Evolutionary conservation across 208 protist species (phyloP).

Genomic region (Porcisia hertigi): DNA sequence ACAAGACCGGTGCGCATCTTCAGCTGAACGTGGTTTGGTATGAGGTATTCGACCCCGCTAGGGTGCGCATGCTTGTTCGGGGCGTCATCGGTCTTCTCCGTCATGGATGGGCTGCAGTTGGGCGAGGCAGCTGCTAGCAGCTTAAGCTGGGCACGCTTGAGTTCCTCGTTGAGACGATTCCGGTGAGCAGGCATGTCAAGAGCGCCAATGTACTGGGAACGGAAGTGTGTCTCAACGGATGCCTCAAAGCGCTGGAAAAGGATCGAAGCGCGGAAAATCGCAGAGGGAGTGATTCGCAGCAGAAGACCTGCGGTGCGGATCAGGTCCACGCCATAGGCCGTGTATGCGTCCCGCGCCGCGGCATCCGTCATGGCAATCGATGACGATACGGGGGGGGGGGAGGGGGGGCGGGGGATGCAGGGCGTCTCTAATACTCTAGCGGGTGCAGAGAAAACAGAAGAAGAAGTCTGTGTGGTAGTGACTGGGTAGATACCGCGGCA

Average conservation of each 20-base stretch:
- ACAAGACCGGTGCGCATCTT: conserved; percentile 51
- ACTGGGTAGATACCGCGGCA: not conserved
- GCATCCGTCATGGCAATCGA: conserved; percentile 24
- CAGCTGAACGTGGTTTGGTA: conserved; percentile 51
- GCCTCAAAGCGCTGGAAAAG: conserved; percentile 82
- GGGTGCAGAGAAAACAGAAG: not conserved
- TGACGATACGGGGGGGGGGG: not conserved
- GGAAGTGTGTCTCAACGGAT: conserved; percentile 41
- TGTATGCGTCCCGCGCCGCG: conserved; percentile 42
- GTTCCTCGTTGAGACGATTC: not conserved
- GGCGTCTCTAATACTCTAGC: not conserved
- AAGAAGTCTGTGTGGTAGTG: not conserved
- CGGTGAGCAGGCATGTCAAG: conserved; percentile 19
- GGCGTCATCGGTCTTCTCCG: conserved; percentile 14
- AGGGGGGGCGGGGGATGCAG: not conserved
- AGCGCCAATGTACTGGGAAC: conserved; percentile 34
- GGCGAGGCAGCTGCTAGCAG: conserved; percentile 5
- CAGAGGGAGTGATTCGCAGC: conserved; percentile 61
- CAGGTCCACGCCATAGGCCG: conserved; percentile 76
- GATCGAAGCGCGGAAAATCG: conserved; percentile 67
- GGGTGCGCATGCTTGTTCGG: not conserved
- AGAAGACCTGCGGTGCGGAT: conserved; percentile 71
- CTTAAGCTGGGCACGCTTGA: conserved; percentile 14
- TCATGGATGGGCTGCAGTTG: not conserved
- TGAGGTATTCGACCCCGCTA: conserved; percentile 43